These are phyloP conservation scores for Penicillium brevicompactum DNA, from an alignment of 2,329 filamentous ascomycete species.

Conservation along the genomic window DNA sequence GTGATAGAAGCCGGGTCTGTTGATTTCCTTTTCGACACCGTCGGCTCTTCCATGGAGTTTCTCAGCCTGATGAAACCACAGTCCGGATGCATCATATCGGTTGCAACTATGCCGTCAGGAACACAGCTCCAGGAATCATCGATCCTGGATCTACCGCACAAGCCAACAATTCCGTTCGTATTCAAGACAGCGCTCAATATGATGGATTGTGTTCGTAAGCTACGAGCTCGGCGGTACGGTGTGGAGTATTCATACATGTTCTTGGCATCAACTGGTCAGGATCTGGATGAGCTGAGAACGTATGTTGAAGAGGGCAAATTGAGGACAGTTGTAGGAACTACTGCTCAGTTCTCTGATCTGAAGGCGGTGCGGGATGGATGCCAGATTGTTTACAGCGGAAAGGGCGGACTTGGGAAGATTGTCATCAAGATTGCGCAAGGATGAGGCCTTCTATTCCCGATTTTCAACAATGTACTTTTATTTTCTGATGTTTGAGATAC, in stretches of 20 bases:
- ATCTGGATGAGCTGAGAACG: constrained; percentile 47
- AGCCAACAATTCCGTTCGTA: constrained; percentile 27
- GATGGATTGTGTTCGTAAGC: constrained; percentile 42
- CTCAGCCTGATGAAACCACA: constrained; percentile 48
- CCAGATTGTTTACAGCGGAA: constrained; percentile 43
- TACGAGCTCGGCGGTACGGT: constrained; percentile 48
- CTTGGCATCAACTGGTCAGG: constrained; percentile 43
- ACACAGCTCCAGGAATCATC: constrained; percentile 35
- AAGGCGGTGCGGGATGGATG: constrained; percentile 47
- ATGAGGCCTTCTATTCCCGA: background rate
- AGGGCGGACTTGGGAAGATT: constrained; percentile 49
- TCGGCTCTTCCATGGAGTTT: constrained; percentile 42
- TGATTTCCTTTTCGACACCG: constrained; percentile 56
- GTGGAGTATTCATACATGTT: constrained; percentile 52
- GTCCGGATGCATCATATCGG: constrained; percentile 39
- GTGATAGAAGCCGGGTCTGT: constrained; percentile 47
- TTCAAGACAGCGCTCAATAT: constrained; percentile 31
- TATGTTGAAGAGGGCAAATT: constrained; percentile 48
- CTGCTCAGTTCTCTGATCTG: constrained; percentile 48
- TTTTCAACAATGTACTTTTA: background rate
- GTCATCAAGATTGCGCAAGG: constrained; percentile 40
- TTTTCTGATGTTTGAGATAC: no score
- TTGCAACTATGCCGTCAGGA: constrained; percentile 41
- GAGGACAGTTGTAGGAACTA: constrained; percentile 46
- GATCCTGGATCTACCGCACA: constrained; percentile 29